A percentile compares a stretch with the other conserved stretches of the same genome.
Evolutionary conservation across 73 alveolate genomes (phyloP).

Genomic region (Symbiodinium natans): DNA sequence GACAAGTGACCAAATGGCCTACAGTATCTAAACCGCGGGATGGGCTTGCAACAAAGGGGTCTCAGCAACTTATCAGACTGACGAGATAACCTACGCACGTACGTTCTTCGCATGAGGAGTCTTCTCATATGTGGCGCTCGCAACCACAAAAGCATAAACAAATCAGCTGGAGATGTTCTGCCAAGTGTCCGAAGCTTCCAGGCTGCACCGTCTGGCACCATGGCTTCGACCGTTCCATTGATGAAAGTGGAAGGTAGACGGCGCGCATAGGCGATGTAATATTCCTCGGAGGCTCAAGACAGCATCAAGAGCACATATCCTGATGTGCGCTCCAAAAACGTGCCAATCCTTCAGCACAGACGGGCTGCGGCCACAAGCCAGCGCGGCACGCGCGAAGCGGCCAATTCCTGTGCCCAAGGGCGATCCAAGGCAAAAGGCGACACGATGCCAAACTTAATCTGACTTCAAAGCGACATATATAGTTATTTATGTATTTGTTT

Average conservation of each 20-base stretch:
- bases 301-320: neutral
- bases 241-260: constrained; percentile 14
- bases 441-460: too few species aligned
- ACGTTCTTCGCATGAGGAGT: too few species aligned
- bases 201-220: constrained; percentile 36
- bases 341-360: neutral
- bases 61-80: too few species aligned
- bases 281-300: constrained; percentile 20
- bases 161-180: too few species aligned
- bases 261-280: constrained; percentile 48
- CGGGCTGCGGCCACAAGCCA: constrained; percentile 69
- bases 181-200: constrained; percentile 32
- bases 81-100: too few species aligned
- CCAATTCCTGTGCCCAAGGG: neutral
- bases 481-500: too few species aligned
- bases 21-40: too few species aligned
- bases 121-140: too few species aligned
- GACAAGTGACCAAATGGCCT: too few species aligned
- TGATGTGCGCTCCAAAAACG: neutral
- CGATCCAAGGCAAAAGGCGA: neutral
- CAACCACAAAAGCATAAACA: too few species aligned
- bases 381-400: constrained; percentile 49
- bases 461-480: too few species aligned
- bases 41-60: too few species aligned
- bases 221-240: constrained; percentile 31